phyloP scores from a whole-genome alignment of 1,284 basidiomycete genomes.

The Blastosporella zonata region DNA sequence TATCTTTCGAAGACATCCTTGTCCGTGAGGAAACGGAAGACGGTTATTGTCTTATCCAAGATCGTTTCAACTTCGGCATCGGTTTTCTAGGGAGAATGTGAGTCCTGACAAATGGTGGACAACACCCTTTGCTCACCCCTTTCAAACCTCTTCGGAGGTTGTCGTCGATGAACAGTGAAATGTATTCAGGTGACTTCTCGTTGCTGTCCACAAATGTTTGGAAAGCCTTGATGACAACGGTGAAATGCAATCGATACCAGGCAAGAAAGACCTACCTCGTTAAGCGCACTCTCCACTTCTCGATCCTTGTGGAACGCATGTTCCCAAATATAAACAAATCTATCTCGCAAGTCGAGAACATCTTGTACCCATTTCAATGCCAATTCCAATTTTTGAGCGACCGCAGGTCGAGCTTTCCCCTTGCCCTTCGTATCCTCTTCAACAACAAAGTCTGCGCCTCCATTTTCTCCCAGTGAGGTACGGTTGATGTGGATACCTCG shows the following conservation, averaged over 20 bases:
- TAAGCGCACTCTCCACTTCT: slow-evolving; percentile 80
- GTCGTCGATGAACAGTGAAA: slow-evolving; percentile 97
- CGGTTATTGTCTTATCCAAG: slow-evolving; percentile 91
- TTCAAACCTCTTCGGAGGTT: slow-evolving; percentile 95
- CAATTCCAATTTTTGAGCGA: slow-evolving; percentile 45
- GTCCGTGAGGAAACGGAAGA: slow-evolving; percentile 93
- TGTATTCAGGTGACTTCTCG: slow-evolving; percentile 87
- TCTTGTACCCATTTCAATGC: slow-evolving; percentile 96
- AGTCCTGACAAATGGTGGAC: neutral
- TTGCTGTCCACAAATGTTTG: slow-evolving; percentile 91
- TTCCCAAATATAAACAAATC: slow-evolving; percentile 78
- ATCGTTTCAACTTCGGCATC: slow-evolving; percentile 89
- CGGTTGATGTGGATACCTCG: slow-evolving; percentile 85
- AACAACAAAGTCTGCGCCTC: slow-evolving; percentile 31
- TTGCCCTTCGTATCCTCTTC: slow-evolving; percentile 45
- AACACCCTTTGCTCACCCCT: slow-evolving; percentile 56
- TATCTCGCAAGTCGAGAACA: slow-evolving; percentile 89
- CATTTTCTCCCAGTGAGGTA: slow-evolving; percentile 38
- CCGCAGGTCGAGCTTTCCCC: slow-evolving; percentile 48
- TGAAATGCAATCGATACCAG: slow-evolving; percentile 5
- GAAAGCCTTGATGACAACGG: slow-evolving; percentile 67
- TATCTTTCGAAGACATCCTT: slow-evolving; percentile 99
- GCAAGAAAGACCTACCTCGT: slow-evolving; percentile 59
- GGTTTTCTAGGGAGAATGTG: slow-evolving; percentile 67
- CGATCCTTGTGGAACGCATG: slow-evolving; percentile 74